Evolutionary conservation across 768 basidiomycete genomes (phyloP).

Genomic region (Xanthoconium purpureum): DNA sequence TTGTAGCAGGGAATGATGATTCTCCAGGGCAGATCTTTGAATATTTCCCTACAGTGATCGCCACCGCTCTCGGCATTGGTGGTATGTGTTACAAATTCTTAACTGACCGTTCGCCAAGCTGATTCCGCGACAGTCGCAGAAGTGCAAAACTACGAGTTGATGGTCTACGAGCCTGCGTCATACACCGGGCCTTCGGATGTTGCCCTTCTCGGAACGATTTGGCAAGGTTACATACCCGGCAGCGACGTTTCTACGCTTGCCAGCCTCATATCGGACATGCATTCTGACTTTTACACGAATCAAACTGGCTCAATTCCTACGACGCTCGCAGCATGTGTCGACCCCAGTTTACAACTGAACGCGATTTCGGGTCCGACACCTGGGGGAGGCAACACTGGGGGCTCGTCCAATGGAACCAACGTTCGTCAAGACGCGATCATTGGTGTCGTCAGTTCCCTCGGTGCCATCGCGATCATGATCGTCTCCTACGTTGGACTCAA

Average conservation of each 20-base stretch:
- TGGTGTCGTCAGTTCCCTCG: constrained; percentile 82
- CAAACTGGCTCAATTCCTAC: constrained; percentile 43
- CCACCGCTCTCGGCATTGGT: constrained; percentile 42
- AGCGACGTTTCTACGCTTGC: constrained; percentile 57
- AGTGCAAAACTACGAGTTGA: constrained; percentile 55
- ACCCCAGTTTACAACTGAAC: constrained; percentile 60
- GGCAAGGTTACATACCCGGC: constrained; percentile 64
- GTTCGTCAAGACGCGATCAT: constrained; percentile 83
- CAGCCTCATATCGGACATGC: constrained; percentile 56
- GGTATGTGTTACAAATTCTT: constrained; percentile 29
- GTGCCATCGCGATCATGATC: constrained; percentile 70
- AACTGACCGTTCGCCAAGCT: constrained; percentile 19
- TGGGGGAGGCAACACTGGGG: constrained; percentile 19
- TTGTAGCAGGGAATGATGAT: constrained; percentile 54
- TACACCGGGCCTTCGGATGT: constrained; percentile 51
- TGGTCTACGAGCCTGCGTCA: constrained; percentile 62
- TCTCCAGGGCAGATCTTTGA: constrained; percentile 77
- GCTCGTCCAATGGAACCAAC: constrained; percentile 27
- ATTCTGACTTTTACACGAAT: constrained; percentile 64
- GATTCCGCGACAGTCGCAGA: constrained; percentile 33
- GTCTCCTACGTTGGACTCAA: constrained; percentile 71
- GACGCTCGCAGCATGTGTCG: constrained; percentile 64
- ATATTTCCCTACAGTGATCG: constrained; percentile 54
- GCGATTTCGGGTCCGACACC: constrained; percentile 41
- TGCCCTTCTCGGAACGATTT: constrained; percentile 60